Conservation (phyloP, 345 rosid genomes). For the Citrus hindsii region DNA sequence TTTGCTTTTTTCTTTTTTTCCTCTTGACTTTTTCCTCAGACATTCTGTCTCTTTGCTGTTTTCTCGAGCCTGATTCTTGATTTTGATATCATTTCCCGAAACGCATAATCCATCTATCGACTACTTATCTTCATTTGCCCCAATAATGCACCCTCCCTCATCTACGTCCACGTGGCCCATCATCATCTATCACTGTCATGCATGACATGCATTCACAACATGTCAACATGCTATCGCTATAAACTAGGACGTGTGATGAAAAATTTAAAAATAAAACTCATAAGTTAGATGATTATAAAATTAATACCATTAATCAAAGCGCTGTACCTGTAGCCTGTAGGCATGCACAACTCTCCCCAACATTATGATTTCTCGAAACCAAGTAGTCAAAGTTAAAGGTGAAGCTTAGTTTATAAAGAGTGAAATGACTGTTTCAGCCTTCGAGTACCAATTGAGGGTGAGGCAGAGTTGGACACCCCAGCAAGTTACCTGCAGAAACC, state of each 20-base stretch:
- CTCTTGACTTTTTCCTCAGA: slow-evolving; percentile 26
- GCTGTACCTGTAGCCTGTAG: no score
- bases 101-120: not conserved
- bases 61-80: not conserved
- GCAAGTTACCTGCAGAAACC: slow-evolving; percentile 7
- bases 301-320: no score
- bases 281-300: no score
- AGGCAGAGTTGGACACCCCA: not conserved
- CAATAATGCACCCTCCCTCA: slow-evolving; percentile 7
- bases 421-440: not conserved
- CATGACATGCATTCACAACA: not conserved
- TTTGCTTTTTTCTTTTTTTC: not conserved
- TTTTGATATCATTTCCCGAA: not conserved
- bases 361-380: no score
- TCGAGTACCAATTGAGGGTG: not conserved
- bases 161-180: slow-evolving; percentile 19
- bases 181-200: not conserved
- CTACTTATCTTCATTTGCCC: not conserved
- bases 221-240: no score
- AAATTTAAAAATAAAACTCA: no score
- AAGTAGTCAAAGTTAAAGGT: no score
- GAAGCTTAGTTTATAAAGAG: not conserved
- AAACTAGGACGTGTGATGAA: not conserved
- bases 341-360: no score
- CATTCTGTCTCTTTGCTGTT: slow-evolving; percentile 35